These are phyloP conservation scores for Elsinoe australis DNA, from an alignment of 2,329 filamentous ascomycete species.

Conservation along the genomic window DNA sequence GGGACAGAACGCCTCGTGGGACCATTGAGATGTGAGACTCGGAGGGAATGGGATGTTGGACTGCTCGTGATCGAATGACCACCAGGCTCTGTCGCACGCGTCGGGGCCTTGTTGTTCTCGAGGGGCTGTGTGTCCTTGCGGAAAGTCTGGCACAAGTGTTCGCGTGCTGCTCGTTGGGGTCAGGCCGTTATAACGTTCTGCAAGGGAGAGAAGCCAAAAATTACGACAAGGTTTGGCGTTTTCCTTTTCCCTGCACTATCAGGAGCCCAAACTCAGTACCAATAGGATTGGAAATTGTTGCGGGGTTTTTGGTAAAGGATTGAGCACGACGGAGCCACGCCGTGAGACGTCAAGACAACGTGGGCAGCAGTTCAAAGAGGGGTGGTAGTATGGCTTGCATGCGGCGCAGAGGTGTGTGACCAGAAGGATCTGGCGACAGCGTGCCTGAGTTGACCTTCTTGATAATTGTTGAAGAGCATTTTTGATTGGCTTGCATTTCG, in stretches of 20 bases:
- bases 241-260: not conserved
- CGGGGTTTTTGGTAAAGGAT: too few relatives aligned
- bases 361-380: constrained; percentile 4
- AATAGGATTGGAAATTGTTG: too few relatives aligned
- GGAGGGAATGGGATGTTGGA: not conserved
- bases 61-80: not conserved
- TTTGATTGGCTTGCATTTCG: constrained; percentile 1
- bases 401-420: constrained; percentile 9
- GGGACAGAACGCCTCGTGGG: constrained; percentile 13
- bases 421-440: constrained; percentile 8
- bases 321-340: not conserved
- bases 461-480: not conserved
- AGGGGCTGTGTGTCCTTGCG: not conserved
- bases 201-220: constrained; percentile 8
- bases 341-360: constrained; percentile 6
- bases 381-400: constrained; percentile 1
- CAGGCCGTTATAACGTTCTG: constrained; percentile 3
- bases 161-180: constrained; percentile 13
- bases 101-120: not conserved
- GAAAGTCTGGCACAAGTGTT: constrained; percentile 10
- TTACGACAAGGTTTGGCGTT: not conserved
- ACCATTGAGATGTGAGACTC: constrained; percentile 10
- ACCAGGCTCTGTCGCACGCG: not conserved
- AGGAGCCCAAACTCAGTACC: too few relatives aligned
- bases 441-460: constrained; percentile 2